Evolutionary conservation across 495 filamentous ascomycete genomes (phyloP), one percentile per base, ranked within the genome.

Genomic region (Amphirosellinia nigrospora): DNA sequence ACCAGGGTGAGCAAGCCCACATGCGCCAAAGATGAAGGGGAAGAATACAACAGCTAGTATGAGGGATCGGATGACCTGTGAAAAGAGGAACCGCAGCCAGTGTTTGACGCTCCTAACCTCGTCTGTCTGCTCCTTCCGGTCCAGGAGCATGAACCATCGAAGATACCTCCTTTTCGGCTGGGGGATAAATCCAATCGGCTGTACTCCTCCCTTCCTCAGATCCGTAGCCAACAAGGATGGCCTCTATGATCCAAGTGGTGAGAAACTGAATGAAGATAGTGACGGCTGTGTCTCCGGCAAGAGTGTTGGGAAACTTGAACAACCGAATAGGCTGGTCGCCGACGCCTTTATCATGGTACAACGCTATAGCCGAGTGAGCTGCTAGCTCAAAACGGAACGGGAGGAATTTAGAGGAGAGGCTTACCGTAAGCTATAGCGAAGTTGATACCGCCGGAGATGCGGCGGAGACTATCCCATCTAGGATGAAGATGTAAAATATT

Each of bases 391-490:
- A n/a, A 4, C 56, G 56, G 36, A 28, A 21, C 4, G 15, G 15
- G 16, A 0, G 43, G 16, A 0, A 39, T 16, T 48, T 9, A 70
- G 19, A 41, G 43, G 45, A 30, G 30, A 9, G 34, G 38, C 39
- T 2, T 64, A 82, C 80, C 78, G 69, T 84, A 85, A 48, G 81
- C 81, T 38, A 82, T 79, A 34, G 81, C 81, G 60, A 84, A 82
- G 72, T 85, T 84, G 70, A 83, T 79, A 8, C 73, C 81, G 15
- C 79, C 83, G 0, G 79, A 21, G 55, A 80, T 58, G n/a, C n/a
- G 65, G 77, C 69, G n/a, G 82, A 78, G 26, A 75, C 76, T 34
- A 85, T 39, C 5, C 81, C 82, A 67, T 83, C 78, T 10, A 81
- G 48, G 55, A 78, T 39, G 66, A 82, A 75, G 19, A 85, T 74